Percentiles rank a stretch among this genome's conserved stretches.
These are phyloP conservation scores for Pharus latifolius DNA, from an alignment of 176 grass and related monocot genomes.

Conservation along the genomic window DNA sequence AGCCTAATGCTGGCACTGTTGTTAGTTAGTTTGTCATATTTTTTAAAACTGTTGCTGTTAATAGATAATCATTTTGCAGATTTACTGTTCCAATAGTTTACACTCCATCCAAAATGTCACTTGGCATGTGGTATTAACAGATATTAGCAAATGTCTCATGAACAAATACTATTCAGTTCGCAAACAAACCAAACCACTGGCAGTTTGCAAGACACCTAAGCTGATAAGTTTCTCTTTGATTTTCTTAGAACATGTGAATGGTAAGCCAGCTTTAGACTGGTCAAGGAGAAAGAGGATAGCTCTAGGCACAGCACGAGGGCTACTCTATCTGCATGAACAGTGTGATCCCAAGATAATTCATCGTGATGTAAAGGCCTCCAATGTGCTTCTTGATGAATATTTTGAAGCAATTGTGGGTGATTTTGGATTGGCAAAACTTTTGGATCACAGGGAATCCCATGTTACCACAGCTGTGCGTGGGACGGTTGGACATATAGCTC, in stretches of 20 bases:
- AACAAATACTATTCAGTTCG: not conserved
- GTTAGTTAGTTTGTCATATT: not conserved
- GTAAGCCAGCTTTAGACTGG: slow-evolving; percentile 84
- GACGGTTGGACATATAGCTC: slow-evolving; percentile 92
- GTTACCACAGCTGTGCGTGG: slow-evolving; percentile 92
- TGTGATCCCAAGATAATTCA: slow-evolving; percentile 98
- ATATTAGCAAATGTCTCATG: not conserved
- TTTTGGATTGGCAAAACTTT: slow-evolving; percentile 88
- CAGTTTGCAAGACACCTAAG: not conserved
- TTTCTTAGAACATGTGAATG: slow-evolving; percentile 58
- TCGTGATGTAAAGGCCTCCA: slow-evolving; percentile 93
- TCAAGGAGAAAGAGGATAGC: slow-evolving; percentile 85
- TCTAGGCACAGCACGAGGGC: slow-evolving; percentile 73
- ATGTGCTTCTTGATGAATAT: slow-evolving; percentile 93
- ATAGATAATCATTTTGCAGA: not conserved
- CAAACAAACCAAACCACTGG: not conserved
- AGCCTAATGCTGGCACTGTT: not conserved
- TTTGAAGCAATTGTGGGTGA: slow-evolving; percentile 97
- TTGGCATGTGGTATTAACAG: not conserved
- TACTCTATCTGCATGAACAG: slow-evolving; percentile 88
- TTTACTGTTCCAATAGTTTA: not conserved
- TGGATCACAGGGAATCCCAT: slow-evolving; percentile 90
- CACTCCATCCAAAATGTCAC: not conserved
- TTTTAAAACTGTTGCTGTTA: no score
- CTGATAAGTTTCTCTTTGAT: not conserved